phyloP scores from a whole-genome alignment of 495 filamentous ascomycete species.

The Penicillium arizonense region DNA sequence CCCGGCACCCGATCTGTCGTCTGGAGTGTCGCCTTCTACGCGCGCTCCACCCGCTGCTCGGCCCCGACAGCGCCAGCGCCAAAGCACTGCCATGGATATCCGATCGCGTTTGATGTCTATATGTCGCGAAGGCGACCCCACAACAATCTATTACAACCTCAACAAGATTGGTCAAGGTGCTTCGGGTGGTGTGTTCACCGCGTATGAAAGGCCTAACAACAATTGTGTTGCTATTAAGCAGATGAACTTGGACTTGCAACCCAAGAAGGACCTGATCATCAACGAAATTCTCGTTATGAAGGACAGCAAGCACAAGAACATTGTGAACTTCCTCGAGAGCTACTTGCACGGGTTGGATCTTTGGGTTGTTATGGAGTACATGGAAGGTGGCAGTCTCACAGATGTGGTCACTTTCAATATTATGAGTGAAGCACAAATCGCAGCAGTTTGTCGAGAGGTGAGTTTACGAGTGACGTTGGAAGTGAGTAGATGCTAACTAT shows the following conservation, averaged over 20 bases:
- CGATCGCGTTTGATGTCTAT: constrained; percentile 79
- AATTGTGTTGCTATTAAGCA: constrained; percentile 97
- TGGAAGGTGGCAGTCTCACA: constrained; percentile 96
- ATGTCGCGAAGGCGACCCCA: constrained; percentile 84
- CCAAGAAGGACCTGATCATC: constrained; percentile 98
- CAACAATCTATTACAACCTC: constrained; percentile 79
- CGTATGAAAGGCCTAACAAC: constrained; percentile 79
- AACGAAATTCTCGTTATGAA: constrained; percentile 99
- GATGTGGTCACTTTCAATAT: constrained; percentile 99
- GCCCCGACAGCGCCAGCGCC: constrained; percentile 72
- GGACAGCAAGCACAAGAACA: constrained; percentile 96
- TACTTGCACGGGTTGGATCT: constrained; percentile 84
- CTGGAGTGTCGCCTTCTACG: constrained; percentile 56
- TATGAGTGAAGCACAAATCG: constrained; percentile 96
- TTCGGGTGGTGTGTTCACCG: constrained; percentile 93
- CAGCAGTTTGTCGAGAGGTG: constrained; percentile 89
- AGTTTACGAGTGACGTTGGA: constrained; percentile 13
- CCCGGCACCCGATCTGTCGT: constrained; percentile 22
- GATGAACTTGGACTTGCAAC: constrained; percentile 98
- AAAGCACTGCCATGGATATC: constrained; percentile 77
- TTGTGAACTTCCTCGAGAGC: constrained; percentile 98
- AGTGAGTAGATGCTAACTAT: constrained; percentile 4
- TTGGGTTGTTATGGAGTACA: constrained; percentile 99
- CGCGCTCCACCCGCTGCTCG: constrained; percentile 59
- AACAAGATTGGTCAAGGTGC: constrained; percentile 98